These are phyloP conservation scores for Phalaenopsis equestris DNA, from an alignment of 106 monocot species.

Conservation along the genomic window DNA sequence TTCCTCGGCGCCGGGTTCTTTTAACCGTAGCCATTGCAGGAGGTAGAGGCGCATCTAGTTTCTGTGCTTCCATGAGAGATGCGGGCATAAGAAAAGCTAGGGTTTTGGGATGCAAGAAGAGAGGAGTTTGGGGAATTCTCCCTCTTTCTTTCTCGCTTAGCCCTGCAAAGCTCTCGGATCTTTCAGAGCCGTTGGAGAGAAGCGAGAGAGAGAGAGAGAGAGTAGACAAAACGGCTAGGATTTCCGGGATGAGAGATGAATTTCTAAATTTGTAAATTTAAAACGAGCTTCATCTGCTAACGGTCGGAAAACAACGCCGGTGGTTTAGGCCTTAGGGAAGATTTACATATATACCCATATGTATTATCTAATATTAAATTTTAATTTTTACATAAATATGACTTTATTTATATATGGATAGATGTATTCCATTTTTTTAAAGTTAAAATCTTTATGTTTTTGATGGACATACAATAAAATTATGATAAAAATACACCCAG, in stretches of 20 bases:
- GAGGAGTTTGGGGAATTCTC: neutral
- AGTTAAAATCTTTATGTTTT: no score
- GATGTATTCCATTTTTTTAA: no score
- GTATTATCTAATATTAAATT: no score
- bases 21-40: constrained; percentile 15
- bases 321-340: no score
- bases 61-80: constrained; percentile 2
- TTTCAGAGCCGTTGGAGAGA: neutral
- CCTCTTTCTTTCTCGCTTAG: neutral
- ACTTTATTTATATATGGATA: no score
- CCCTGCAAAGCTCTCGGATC: neutral
- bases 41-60: neutral
- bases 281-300: neutral
- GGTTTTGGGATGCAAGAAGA: neutral
- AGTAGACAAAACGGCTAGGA: neutral
- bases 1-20: constrained; percentile 30
- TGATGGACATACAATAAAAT: no score
- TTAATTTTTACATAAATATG: no score
- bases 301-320: neutral
- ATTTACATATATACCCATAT: no score
- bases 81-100: neutral
- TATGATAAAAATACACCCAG: no score
- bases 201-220: neutral
- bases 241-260: neutral
- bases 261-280: neutral